Conservation (phyloP, 148 eudicot species). For the Suaeda aralocaspica region DNA sequence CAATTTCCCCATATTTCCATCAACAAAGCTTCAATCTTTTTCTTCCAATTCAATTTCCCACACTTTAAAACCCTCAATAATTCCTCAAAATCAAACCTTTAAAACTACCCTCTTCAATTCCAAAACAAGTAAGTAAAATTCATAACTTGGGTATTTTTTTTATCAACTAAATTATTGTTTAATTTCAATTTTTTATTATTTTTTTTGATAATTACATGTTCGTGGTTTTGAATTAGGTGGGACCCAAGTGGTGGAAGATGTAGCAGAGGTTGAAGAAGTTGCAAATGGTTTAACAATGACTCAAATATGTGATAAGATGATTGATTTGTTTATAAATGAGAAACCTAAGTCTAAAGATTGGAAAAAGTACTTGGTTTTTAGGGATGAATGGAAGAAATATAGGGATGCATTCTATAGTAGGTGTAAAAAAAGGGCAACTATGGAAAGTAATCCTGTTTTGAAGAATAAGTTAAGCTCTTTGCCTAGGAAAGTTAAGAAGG, state of each 20-base stretch:
- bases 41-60: not conserved
- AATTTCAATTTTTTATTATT: not conserved
- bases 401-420: constrained; percentile 63
- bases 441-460: constrained; percentile 52
- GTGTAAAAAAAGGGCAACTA: constrained; percentile 53
- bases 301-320: constrained; percentile 81
- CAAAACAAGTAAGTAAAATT: constrained; percentile 15
- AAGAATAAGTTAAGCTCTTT: constrained; percentile 52
- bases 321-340: constrained; percentile 79
- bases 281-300: constrained; percentile 80
- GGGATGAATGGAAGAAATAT: constrained; percentile 91
- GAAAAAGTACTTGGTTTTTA: constrained; percentile 70
- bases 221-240: constrained; percentile 21
- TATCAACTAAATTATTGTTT: not conserved
- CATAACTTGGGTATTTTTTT: not conserved
- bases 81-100: not conserved
- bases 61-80: constrained; percentile 16
- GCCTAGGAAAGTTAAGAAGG: constrained; percentile 74
- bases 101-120: constrained; percentile 5
- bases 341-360: constrained; percentile 85
- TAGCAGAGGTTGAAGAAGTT: constrained; percentile 48
- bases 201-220: constrained; percentile 15
- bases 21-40: constrained; percentile 1
- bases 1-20: not conserved
- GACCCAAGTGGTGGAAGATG: constrained; percentile 35